Evolutionary conservation across 2,329 filamentous ascomycete species (phyloP), one percentile per base, ranked within the genome.

Genomic region (Penicillium sp.): DNA sequence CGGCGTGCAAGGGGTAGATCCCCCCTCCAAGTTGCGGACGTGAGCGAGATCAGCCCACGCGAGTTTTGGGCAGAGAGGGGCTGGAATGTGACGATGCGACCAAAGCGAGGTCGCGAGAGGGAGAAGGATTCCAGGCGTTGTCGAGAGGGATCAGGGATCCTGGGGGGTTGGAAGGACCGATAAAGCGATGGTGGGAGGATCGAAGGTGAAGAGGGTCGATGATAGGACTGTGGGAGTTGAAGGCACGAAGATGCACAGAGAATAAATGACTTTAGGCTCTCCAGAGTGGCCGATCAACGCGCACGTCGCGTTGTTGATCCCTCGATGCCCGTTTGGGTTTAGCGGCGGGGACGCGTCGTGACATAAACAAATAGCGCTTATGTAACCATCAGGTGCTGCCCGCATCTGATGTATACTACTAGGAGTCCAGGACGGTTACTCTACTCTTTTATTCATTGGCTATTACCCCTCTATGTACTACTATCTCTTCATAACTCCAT

Each of bases 281-380:
- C 15, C 6, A 10, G 38, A 30, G 13, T 40, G 51, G 30, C 35
- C 24, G 53, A 59, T 63, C 61, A 66, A 69, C 72, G 70, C 67
- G 65, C 68, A 50, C 37, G 61, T 65, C 72, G 72, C 71, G 70
- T 74, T 71, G 66, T 71, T 71, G 72, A 72, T 74, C 73, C 70
- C 70, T 72, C 72, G 72, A 70, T 64, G 22, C 60, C 47, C 26
- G 26, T 62, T 70, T 28, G n/a, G 68, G 71, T 55, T 68, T 75
- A 75, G 72, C 56, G 65, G 65, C 63, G 66, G 62, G 59, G 60
- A 74, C 72, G 72, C 72, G 72, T 73, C 66, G 62, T 66, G 66
- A 66, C 62, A 68, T 68, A 68, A 68, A 68, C 66, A 68, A 68
- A 63, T 61, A 64, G 22, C 33, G 55, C 26, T 57, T 62, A 60